Conservation (phyloP, 768 basidiomycete species). For the Amanita subjunquillea region DNA sequence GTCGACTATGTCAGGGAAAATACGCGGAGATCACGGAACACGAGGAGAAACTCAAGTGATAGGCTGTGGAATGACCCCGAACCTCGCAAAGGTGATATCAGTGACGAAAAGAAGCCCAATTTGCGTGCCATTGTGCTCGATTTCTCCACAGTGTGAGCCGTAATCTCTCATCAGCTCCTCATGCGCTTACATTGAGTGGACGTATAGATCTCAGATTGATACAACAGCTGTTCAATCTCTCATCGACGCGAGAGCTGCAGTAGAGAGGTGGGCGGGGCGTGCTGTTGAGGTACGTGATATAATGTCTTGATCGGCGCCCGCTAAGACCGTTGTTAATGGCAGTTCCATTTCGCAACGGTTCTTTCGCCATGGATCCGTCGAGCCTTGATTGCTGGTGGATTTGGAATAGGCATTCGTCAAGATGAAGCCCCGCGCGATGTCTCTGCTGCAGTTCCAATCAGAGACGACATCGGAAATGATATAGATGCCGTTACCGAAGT, state of each 20-base stretch:
- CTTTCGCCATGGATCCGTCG: conserved; percentile 92
- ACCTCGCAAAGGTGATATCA: conserved; percentile 38
- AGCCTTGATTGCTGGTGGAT: conserved; percentile 82
- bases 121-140: conserved; percentile 88
- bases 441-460: conserved; percentile 67
- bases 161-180: neutral
- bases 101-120: conserved; percentile 47
- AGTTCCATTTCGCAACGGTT: conserved; percentile 93
- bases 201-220: conserved; percentile 70
- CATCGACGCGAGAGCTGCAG: conserved; percentile 76
- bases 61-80: conserved; percentile 95
- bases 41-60: conserved; percentile 57
- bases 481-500: conserved; percentile 14
- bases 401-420: conserved; percentile 57
- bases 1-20: conserved; percentile 74
- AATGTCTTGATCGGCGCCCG: neutral
- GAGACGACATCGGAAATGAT: conserved; percentile 25
- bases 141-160: conserved; percentile 68
- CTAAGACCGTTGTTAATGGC: neutral
- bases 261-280: conserved; percentile 81
- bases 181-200: neutral
- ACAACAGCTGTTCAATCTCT: conserved; percentile 87
- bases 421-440: conserved; percentile 46
- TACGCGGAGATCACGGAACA: conserved; percentile 69
- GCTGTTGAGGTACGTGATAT: conserved; percentile 49